Conservation (phyloP, 306 rosid genomes). For the Cicer arietinum region DNA sequence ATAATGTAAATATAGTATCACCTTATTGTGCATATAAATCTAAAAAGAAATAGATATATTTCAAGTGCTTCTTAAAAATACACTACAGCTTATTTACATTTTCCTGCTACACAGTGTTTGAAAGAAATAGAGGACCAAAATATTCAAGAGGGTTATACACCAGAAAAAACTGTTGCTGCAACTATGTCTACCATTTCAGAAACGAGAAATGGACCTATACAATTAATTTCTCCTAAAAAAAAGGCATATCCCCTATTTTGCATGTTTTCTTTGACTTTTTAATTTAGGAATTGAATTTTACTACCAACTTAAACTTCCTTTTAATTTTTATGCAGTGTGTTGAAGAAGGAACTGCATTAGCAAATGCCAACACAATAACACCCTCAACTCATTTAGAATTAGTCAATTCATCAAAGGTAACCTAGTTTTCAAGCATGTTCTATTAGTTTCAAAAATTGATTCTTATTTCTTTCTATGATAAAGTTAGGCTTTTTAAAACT, state of each 20-base stretch:
- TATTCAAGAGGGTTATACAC: background rate
- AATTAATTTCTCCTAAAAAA: background rate
- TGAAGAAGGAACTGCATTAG: background rate
- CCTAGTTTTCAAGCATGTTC: background rate
- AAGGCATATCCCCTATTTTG: background rate
- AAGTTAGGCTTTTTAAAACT: no score
- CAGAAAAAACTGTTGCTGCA: background rate
- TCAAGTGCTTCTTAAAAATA: no score
- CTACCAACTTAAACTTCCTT: background rate
- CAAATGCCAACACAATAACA: background rate
- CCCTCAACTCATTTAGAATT: background rate
- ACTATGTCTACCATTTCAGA: background rate
- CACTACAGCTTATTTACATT: background rate
- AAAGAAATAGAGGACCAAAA: background rate
- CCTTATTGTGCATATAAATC: background rate
- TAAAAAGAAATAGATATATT: no score
- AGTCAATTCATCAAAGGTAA: background rate
- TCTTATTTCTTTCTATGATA: no score
- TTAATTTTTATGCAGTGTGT: background rate
- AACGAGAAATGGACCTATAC: background rate
- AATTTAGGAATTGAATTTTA: background rate
- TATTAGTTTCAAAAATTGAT: background rate
- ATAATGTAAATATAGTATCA: background rate
- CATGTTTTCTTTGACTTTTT: background rate
- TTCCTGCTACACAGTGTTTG: background rate